Conservation (phyloP, 1,284 basidiomycete genomes). For the Neolentinus lepideus region DNA sequence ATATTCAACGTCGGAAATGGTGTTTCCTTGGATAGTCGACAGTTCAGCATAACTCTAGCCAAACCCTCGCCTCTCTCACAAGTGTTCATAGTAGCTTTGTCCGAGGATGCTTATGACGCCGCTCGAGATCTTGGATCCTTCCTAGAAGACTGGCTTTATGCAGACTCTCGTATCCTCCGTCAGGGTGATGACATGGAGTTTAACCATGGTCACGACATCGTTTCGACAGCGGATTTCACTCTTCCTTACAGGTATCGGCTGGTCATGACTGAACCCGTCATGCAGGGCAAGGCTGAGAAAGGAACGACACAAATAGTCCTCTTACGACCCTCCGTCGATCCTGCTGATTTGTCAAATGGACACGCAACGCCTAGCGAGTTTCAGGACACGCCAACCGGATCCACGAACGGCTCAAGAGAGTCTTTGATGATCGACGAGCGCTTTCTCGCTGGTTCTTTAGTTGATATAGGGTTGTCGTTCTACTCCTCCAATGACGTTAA, state of each 20-base stretch:
- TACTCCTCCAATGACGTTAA: conserved; percentile 5
- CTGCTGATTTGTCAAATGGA: background rate
- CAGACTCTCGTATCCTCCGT: conserved; percentile 36
- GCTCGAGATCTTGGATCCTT: conserved; percentile 19
- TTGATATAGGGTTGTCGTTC: conserved; percentile 14
- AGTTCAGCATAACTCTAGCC: background rate
- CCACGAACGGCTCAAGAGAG: conserved; percentile 12
- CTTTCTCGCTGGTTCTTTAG: conserved; percentile 54
- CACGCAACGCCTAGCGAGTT: background rate
- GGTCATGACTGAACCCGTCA: conserved; percentile 58
- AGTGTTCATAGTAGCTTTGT: conserved; percentile 40
- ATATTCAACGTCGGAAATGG: background rate
- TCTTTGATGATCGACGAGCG: conserved; percentile 51
- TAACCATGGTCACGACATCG: conserved; percentile 21
- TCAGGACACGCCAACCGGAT: conserved; percentile 14
- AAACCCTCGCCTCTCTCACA: conserved; percentile 25
- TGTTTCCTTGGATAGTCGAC: background rate
- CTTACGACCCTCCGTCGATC: conserved; percentile 9
- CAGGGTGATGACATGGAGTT: conserved; percentile 22
- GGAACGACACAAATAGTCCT: conserved; percentile 53
- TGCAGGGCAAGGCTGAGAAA: conserved; percentile 56
- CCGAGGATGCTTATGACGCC: conserved; percentile 30
- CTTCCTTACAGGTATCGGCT: conserved; percentile 32
- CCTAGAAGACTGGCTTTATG: conserved; percentile 35
- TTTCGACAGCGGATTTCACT: conserved; percentile 6